phyloP scores from a whole-genome alignment of 2,329 filamentous ascomycete species.

The Chaetomiaceae sp. region DNA sequence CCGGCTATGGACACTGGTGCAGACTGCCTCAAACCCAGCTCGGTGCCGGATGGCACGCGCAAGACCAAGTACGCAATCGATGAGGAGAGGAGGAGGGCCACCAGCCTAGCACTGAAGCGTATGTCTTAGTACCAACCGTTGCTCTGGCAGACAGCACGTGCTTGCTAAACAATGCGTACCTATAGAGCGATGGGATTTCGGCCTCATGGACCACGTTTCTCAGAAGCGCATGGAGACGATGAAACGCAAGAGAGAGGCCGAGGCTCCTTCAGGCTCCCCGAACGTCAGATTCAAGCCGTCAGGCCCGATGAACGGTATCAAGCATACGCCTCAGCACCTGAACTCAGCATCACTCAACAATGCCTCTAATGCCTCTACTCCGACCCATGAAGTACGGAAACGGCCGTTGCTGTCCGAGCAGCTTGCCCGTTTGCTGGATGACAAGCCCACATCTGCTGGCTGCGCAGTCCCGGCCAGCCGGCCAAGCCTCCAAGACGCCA shows the following conservation, averaged over 20 bases:
- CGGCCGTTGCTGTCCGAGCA: background rate
- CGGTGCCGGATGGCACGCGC: background rate
- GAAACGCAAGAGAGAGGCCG: constrained; percentile 7
- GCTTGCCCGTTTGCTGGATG: background rate
- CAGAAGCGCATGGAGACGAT: constrained; percentile 17
- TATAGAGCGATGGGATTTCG: constrained; percentile 21
- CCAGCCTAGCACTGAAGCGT: constrained; percentile 14
- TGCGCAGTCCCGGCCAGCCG: background rate
- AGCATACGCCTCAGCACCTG: background rate
- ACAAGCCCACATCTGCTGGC: background rate
- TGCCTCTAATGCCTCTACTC: background rate
- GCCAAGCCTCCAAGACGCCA: background rate
- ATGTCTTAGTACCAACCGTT: background rate
- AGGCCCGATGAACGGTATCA: background rate
- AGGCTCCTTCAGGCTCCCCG: background rate
- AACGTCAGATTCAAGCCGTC: background rate
- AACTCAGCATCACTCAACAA: background rate
- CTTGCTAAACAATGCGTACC: background rate
- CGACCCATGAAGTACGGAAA: background rate
- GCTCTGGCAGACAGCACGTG: background rate
- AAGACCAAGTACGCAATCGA: constrained; percentile 13
- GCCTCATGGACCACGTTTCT: constrained; percentile 19
- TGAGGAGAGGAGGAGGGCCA: constrained; percentile 16
- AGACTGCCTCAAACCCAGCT: background rate
- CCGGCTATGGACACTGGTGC: background rate